phyloP scores from a whole-genome alignment of 2,329 filamentous ascomycete species.

The Fusarium sp. region DNA sequence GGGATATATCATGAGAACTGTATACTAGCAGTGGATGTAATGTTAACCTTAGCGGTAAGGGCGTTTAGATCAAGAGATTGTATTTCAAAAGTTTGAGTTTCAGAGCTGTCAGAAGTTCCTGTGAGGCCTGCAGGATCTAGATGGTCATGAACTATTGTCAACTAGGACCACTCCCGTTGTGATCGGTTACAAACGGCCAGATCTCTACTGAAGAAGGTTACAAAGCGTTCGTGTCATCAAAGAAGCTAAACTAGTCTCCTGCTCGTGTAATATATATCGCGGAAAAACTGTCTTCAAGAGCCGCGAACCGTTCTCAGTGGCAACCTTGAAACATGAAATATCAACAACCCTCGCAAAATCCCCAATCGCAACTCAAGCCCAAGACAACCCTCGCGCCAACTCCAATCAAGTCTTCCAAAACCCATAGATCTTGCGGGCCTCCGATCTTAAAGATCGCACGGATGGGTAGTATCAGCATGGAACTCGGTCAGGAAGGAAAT shows the following conservation, averaged over 20 bases:
- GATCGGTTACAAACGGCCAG: neutral
- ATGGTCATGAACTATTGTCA: neutral
- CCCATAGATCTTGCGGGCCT: neutral
- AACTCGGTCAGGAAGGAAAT: neutral
- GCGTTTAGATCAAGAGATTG: slow-evolving; percentile 20
- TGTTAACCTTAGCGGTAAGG: slow-evolving; percentile 32
- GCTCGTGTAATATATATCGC: neutral
- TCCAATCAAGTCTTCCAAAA: neutral
- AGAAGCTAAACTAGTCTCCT: neutral
- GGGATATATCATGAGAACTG: slow-evolving; percentile 27
- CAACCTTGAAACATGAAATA: neutral
- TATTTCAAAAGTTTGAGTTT: slow-evolving; percentile 16
- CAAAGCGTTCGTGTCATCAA: neutral
- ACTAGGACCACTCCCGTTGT: neutral
- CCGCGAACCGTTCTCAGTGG: neutral
- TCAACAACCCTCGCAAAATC: neutral
- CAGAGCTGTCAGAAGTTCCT: neutral
- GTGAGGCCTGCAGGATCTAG: neutral
- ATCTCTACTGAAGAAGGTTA: neutral
- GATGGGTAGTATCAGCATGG: slow-evolving; percentile 6
- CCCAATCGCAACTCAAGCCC: neutral
- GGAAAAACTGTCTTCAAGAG: neutral
- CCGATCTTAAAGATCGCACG: slow-evolving; percentile 11
- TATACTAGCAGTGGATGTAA: slow-evolving; percentile 40
- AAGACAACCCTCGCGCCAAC: neutral